Percentiles rank a stretch among this genome's conserved stretches.
phyloP scores from a whole-genome alignment of 108 stramenopile genomes.

The Skeletonema costatum region DNA sequence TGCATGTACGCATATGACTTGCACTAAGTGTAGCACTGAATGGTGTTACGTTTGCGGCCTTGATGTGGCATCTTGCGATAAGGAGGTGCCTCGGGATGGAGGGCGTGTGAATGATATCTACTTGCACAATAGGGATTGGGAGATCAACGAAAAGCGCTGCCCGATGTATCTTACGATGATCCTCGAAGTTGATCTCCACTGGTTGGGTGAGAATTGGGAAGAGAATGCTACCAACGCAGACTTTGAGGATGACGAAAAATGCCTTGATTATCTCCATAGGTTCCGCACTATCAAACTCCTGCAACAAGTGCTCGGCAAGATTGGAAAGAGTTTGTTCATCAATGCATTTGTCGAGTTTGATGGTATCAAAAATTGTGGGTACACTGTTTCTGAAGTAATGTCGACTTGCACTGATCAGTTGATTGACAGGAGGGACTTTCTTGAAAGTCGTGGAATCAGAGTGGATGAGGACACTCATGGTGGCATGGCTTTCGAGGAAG shows the following conservation, averaged over 20 bases:
- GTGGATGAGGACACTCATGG: background rate
- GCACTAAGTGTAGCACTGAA: conserved; percentile 7
- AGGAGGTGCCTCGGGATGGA: background rate
- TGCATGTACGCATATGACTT: conserved; percentile 8
- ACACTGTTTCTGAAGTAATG: background rate
- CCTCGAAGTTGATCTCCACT: conserved; percentile 4
- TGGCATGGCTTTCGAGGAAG: conserved; percentile 1
- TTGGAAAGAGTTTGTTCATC: background rate
- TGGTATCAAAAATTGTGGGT: conserved; percentile 2
- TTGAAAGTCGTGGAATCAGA: background rate
- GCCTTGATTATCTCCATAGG: conserved; percentile 5
- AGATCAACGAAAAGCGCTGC: conserved; percentile 5
- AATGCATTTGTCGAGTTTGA: background rate
- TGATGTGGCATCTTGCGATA: background rate
- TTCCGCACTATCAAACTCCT: conserved; percentile 2
- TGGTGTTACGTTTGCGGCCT: conserved; percentile 12
- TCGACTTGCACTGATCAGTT: conserved; percentile 7
- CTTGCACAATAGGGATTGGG: conserved; percentile 5
- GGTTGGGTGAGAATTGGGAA: conserved; percentile 7
- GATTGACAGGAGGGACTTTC: conserved; percentile 2
- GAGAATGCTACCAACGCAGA: conserved; percentile 7
- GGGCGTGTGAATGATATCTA: conserved; percentile 2
- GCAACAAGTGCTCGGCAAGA: background rate
- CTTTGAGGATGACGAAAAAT: conserved; percentile 11
- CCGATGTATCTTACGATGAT: conserved; percentile 9